Conservation (phyloP, 2,329 filamentous ascomycete genomes). For the Oidium heveae region DNA sequence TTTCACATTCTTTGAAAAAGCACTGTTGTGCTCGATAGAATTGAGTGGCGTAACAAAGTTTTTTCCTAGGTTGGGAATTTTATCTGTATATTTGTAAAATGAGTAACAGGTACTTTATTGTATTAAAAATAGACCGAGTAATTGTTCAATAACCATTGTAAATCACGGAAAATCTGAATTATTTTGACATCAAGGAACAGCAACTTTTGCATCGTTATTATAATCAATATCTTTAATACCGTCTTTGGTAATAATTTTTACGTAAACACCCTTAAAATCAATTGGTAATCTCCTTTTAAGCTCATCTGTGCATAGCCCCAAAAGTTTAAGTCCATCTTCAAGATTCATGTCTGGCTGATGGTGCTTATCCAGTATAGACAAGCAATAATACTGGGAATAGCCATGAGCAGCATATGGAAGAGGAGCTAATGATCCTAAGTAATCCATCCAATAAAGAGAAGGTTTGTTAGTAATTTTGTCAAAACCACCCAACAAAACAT, state of each 20-base stretch:
- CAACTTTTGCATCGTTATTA: constrained; percentile 31
- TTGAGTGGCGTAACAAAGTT: no score
- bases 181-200: constrained; percentile 7
- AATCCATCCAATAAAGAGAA: constrained; percentile 89
- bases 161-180: no score
- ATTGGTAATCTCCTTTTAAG: constrained; percentile 89
- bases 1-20: no score
- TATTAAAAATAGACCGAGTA: no score
- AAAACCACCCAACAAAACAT: constrained; percentile 80
- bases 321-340: constrained; percentile 71
- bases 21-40: no score
- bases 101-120: no score
- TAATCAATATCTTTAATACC: constrained; percentile 69
- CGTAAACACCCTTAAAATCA: constrained; percentile 90
- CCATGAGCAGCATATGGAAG: constrained; percentile 93
- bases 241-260: constrained; percentile 90
- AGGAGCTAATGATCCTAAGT: constrained; percentile 67
- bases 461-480: constrained; percentile 82
- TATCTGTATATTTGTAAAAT: no score
- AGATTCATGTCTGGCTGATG: constrained; percentile 85
- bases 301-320: constrained; percentile 90
- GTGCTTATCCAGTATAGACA: constrained; percentile 94
- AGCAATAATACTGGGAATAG: constrained; percentile 97
- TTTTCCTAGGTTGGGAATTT: no score
- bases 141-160: no score